A percentile compares a stretch with the other conserved stretches of the same genome.
Conservation (phyloP, 306 rosid genomes). For the Rubus parviflorus region DNA sequence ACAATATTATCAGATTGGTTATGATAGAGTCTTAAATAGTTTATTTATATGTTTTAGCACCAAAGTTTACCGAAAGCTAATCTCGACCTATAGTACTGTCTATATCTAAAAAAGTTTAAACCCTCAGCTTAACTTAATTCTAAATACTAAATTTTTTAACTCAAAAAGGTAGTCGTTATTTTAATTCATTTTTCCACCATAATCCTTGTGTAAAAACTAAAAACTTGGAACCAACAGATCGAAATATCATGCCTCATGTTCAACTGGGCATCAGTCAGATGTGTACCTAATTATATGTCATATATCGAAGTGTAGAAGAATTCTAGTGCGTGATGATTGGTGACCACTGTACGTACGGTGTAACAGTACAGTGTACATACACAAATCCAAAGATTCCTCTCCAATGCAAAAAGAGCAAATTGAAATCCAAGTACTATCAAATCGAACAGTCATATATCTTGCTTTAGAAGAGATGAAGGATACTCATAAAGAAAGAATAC, state of each 20-base stretch:
- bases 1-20: not conserved
- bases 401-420: not conserved
- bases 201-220: not conserved
- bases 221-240: not conserved
- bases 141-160: not conserved
- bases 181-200: not conserved
- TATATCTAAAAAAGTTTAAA: not conserved
- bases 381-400: not conserved
- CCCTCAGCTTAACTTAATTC: not conserved
- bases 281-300: not conserved
- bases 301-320: not conserved
- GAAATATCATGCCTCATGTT: not conserved
- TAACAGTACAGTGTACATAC: not conserved
- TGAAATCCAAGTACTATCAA: not conserved
- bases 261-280: not conserved
- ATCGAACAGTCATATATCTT: not conserved
- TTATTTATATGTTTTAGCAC: not conserved
- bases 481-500: not conserved
- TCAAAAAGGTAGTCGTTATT: not conserved
- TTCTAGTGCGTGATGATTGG: conserved; percentile 5
- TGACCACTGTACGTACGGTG: not conserved
- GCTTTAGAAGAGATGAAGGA: not conserved
- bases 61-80: conserved; percentile 7
- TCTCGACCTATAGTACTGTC: not conserved
- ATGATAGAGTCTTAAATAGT: not conserved